Evolutionary conservation across 2,329 filamentous ascomycete species (phyloP).

Genomic region (Xylaria sp.): DNA sequence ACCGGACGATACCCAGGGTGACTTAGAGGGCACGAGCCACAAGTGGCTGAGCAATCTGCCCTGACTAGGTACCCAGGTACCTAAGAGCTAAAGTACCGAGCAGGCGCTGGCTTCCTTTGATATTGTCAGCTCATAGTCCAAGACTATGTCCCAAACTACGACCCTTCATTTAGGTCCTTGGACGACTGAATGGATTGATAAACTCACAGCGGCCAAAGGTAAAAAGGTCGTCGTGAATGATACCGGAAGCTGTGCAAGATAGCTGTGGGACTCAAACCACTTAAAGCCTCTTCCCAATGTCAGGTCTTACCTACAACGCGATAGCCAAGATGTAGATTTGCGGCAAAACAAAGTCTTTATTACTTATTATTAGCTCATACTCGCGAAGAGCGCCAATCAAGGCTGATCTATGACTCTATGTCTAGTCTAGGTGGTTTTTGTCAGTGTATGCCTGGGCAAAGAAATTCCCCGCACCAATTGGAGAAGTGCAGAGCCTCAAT

Average conservation of each 20-base stretch:
- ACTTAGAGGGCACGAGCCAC: neutral
- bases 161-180: neutral
- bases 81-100: neutral
- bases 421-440: slow-evolving; percentile 21
- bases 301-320: neutral
- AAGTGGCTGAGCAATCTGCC: neutral
- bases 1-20: neutral
- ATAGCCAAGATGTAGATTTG: neutral
- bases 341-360: slow-evolving; percentile 20
- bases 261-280: too few relatives aligned
- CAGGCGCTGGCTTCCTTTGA: neutral
- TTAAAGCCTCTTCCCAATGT: too few relatives aligned
- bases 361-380: slow-evolving; percentile 30
- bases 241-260: too few relatives aligned
- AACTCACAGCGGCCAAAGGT: too few relatives aligned
- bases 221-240: neutral
- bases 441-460: slow-evolving; percentile 10
- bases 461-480: slow-evolving; percentile 36
- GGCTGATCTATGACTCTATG: slow-evolving; percentile 28
- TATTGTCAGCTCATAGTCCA: too few relatives aligned
- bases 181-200: neutral
- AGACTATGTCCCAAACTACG: neutral
- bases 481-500: slow-evolving; percentile 38
- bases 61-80: too few relatives aligned
- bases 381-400: slow-evolving; percentile 25